A percentile compares a stretch with the other conserved stretches of the same genome.
These are phyloP conservation scores for Sugiyamaella neomexicana DNA, from an alignment of 1,139 yeast species.

Conservation along the genomic window DNA sequence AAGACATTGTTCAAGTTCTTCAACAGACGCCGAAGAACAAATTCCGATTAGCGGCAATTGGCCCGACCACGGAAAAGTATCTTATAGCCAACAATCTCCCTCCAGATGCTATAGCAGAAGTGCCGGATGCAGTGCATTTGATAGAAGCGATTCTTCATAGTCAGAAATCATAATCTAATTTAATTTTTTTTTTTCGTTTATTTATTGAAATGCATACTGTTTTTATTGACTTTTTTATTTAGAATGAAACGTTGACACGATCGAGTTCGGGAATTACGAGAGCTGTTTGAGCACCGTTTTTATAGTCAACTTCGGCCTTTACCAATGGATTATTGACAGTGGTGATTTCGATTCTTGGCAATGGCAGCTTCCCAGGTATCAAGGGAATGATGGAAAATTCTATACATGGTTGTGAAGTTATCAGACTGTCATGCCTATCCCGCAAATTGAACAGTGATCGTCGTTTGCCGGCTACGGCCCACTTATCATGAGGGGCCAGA, in stretches of 20 bases:
- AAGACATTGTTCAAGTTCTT: constrained; percentile 50
- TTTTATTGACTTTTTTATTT: neutral
- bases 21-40: constrained; percentile 27
- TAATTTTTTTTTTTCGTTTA: neutral
- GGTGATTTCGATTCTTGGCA: constrained; percentile 63
- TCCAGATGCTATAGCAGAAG: constrained; percentile 65
- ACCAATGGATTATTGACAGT: constrained; percentile 39
- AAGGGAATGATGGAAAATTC: constrained; percentile 65
- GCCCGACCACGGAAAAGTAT: constrained; percentile 85
- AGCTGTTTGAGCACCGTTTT: constrained; percentile 66
- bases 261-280: constrained; percentile 73
- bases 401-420: constrained; percentile 32
- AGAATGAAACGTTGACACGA: constrained; percentile 57
- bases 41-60: constrained; percentile 73
- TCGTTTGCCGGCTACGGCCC: constrained; percentile 71
- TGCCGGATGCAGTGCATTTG: constrained; percentile 70
- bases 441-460: constrained; percentile 46
- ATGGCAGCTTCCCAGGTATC: constrained; percentile 65
- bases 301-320: constrained; percentile 60
- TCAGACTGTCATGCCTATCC: constrained; percentile 34
- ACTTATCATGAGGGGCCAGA: constrained; percentile 48
- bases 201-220: neutral
- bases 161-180: neutral
- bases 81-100: constrained; percentile 51
- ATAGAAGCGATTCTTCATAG: constrained; percentile 39